phyloP scores from a whole-genome alignment of 2,329 filamentous ascomycete species.

The Aureobasidium sp. region DNA sequence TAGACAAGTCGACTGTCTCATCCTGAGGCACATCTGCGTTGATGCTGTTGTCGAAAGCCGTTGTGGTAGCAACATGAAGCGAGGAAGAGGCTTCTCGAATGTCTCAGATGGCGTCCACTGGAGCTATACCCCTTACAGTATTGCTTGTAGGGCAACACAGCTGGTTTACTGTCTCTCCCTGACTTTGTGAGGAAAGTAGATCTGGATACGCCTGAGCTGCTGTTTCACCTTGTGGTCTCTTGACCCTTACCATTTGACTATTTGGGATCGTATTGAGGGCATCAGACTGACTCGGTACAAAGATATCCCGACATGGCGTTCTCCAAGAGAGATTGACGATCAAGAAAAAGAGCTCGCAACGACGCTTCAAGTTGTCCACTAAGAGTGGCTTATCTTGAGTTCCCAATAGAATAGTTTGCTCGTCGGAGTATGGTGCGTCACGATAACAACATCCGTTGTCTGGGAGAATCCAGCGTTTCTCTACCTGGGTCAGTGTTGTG shows the following conservation, averaged over 20 bases:
- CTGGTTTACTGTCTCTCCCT: neutral
- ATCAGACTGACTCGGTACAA: neutral
- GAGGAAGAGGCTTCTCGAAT: neutral
- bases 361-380: too few relatives aligned
- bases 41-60: neutral
- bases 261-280: neutral
- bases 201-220: neutral
- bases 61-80: neutral
- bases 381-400: too few relatives aligned
- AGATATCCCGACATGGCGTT: neutral
- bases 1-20: neutral
- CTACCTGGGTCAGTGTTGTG: too few relatives aligned
- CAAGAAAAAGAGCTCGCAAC: too few relatives aligned
- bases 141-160: neutral
- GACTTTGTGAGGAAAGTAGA: neutral
- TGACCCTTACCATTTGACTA: neutral
- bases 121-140: neutral
- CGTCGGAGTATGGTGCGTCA: too few relatives aligned
- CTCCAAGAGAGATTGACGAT: neutral
- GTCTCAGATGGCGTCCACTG: neutral
- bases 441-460: too few relatives aligned
- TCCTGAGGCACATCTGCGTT: neutral
- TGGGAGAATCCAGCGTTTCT: too few relatives aligned
- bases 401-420: too few relatives aligned
- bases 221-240: neutral